These are phyloP conservation scores for Trichaptum fuscoviolaceum DNA, from an alignment of 768 basidiomycete species.

Conservation along the genomic window DNA sequence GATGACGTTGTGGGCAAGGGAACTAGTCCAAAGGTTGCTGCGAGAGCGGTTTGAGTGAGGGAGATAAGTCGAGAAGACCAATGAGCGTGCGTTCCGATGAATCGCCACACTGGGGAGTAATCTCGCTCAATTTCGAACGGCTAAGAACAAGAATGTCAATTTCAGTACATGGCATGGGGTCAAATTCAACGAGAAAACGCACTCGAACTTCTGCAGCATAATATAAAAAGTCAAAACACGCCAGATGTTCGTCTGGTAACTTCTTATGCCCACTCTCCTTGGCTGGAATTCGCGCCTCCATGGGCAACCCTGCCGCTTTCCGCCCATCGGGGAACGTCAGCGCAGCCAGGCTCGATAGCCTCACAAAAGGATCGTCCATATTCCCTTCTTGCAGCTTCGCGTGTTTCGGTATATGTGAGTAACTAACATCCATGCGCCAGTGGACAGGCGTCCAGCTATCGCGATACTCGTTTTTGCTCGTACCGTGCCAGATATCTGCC, in stretches of 20 bases:
- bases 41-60: conserved; percentile 43
- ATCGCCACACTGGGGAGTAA: conserved; percentile 56
- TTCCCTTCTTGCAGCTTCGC: conserved; percentile 8
- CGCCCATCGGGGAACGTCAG: conserved; percentile 6
- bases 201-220: conserved; percentile 8
- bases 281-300: neutral
- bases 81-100: conserved; percentile 46
- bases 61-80: conserved; percentile 39
- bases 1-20: conserved; percentile 9
- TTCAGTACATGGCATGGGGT: neutral
- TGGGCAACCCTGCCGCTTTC: neutral
- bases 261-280: neutral
- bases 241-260: conserved; percentile 17
- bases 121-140: conserved; percentile 52
- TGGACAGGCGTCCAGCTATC: neutral
- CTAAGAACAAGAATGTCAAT: conserved; percentile 21
- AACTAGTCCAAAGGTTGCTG: conserved; percentile 33
- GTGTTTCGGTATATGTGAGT: conserved; percentile 19
- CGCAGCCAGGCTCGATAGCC: conserved; percentile 7
- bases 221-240: conserved; percentile 17
- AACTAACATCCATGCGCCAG: conserved; percentile 36
- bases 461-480: neutral
- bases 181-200: neutral
- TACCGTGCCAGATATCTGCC: conserved; percentile 14
- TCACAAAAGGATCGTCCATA: conserved; percentile 1